A percentile compares a stretch with the other conserved stretches of the same genome.
Conservation (phyloP, 192 early-diverging fungal genomes). For the Phlyctochytrium arcticum region DNA sequence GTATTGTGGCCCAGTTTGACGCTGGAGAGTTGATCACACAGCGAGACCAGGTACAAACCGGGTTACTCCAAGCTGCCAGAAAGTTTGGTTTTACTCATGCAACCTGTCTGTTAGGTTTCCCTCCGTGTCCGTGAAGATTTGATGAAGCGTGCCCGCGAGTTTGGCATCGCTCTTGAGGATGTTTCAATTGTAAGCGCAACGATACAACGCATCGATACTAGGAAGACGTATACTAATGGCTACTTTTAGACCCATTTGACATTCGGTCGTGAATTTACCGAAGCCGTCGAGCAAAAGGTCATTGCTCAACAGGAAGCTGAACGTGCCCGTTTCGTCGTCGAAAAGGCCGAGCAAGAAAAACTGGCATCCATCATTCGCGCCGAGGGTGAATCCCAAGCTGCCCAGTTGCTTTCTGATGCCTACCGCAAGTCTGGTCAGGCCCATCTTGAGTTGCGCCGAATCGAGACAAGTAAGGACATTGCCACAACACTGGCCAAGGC, state of each 20-base stretch:
- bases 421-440: constrained; percentile 89
- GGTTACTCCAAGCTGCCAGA: neutral
- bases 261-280: constrained; percentile 98
- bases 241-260: constrained; percentile 85
- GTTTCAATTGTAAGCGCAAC: constrained; percentile 94
- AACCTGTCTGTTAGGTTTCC: constrained; percentile 55
- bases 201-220: too few species aligned
- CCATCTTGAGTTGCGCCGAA: constrained; percentile 90
- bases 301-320: constrained; percentile 99
- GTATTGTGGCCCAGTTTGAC: constrained; percentile 97
- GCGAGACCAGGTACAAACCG: constrained; percentile 66
- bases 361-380: constrained; percentile 94
- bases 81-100: neutral
- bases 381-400: constrained; percentile 96
- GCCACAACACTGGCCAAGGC: constrained; percentile 78
- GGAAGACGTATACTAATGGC: too few species aligned
- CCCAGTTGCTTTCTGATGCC: constrained; percentile 85
- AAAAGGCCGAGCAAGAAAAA: constrained; percentile 98
- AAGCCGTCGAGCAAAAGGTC: constrained; percentile 97
- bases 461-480: constrained; percentile 97
- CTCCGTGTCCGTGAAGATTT: constrained; percentile 90
- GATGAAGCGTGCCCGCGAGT: constrained; percentile 87
- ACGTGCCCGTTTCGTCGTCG: constrained; percentile 96
- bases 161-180: constrained; percentile 94
- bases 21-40: constrained; percentile 97